Evolutionary conservation across 495 filamentous ascomycete genomes (phyloP), one percentile per base, ranked within the genome.

Genomic region (Friedmanniomyces endolithicus): DNA sequence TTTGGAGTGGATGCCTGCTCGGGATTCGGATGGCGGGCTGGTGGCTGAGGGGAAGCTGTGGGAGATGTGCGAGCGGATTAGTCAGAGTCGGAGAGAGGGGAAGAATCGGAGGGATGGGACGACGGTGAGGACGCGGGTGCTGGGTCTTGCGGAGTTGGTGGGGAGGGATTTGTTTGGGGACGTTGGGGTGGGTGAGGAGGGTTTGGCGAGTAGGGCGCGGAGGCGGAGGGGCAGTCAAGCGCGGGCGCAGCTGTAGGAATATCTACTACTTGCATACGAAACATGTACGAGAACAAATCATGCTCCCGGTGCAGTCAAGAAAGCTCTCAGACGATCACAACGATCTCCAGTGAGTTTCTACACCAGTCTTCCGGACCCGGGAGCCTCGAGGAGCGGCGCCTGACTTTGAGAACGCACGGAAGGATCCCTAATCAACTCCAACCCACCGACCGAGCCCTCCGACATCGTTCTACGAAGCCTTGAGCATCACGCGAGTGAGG

Each of bases 51-150:
- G 90, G 0, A 76, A 75, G 49, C 72, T 97, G 16, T 97, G 92
- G 92, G 79, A 86, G 34, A 95, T 95, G 60, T 87, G 84, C 6
- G 90, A 95, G 67, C 76, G 79, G 62, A 95, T 98, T 46, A 86
- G 88, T 7, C 76, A 80, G 47, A 85, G 80, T 35, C 69, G 92
- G 55, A 75, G 90, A 34, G 92, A 96, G 72, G 92, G 92, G 6
- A 97, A 96, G 79, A 95, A 96, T 69, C 70, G 92, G 14, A 76
- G 92, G 24, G 92, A 98, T 67, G 89, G 89, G 14, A 85, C 85
- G 0, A 95, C 89, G 1, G 90, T 98, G 19, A 83, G 80, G 48
- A 87, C 79, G 0, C 73, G 92, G n/a, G 89, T 98, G 1, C 63
- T 98, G 25, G 67, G 67, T 47, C 75, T 94, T 60, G 82, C 83